A percentile compares a stretch with the other conserved stretches of the same genome.
Conservation (phyloP, 768 basidiomycete genomes). For the Podaxis sp. region DNA sequence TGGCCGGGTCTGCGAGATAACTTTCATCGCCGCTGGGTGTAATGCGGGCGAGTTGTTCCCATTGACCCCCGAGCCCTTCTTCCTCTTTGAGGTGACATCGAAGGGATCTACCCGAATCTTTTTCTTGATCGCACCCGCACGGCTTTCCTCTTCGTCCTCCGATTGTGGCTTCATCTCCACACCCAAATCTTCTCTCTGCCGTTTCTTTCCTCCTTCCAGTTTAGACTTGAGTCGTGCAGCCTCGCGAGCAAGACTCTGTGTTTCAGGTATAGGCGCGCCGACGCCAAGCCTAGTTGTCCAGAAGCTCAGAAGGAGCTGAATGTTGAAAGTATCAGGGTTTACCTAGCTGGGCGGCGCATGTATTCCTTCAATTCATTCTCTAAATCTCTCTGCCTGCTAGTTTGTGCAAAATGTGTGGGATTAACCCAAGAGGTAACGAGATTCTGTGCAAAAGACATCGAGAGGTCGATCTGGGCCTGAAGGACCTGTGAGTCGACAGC, state of each 20-base stretch:
- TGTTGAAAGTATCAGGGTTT: slow-evolving; percentile 17
- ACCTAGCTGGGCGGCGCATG: slow-evolving; percentile 71
- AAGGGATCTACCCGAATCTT: slow-evolving; percentile 61
- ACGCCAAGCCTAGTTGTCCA: slow-evolving; percentile 58
- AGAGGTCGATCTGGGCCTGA: slow-evolving; percentile 80
- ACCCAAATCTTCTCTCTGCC: slow-evolving; percentile 36
- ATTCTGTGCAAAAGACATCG: slow-evolving; percentile 71
- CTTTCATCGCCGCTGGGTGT: neutral
- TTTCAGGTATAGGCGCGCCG: slow-evolving; percentile 57
- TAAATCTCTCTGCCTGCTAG: slow-evolving; percentile 29
- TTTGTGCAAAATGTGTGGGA: slow-evolving; percentile 38
- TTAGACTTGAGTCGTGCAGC: slow-evolving; percentile 58
- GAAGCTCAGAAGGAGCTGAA: neutral
- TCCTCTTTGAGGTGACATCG: slow-evolving; percentile 42
- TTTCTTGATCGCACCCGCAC: slow-evolving; percentile 54
- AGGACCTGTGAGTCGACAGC: slow-evolving; percentile 62
- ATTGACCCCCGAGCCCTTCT: slow-evolving; percentile 12
- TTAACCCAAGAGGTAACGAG: slow-evolving; percentile 78
- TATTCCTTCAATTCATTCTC: slow-evolving; percentile 62
- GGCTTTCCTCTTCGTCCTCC: slow-evolving; percentile 52
- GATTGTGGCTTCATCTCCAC: slow-evolving; percentile 18
- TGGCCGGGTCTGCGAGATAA: neutral
- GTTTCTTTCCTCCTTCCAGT: slow-evolving; percentile 48
- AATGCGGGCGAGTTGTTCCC: neutral
- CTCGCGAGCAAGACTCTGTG: slow-evolving; percentile 42